Percentiles rank a stretch among this genome's conserved stretches.
Conservation (phyloP, 73 alveolate species). For the Stentor coeruleus region DNA sequence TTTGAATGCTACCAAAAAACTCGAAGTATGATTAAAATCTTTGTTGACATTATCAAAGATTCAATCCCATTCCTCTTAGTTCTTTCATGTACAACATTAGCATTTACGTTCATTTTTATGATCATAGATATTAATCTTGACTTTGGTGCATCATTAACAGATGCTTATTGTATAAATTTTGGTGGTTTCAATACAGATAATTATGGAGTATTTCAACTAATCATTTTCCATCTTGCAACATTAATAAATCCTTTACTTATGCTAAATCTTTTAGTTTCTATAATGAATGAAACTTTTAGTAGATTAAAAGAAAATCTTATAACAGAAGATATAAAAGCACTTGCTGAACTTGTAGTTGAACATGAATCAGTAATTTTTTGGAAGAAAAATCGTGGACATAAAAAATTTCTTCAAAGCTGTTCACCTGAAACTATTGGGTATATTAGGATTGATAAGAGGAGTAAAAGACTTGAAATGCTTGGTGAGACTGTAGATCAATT, state of each 20-base stretch:
- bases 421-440: background rate
- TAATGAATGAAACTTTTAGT: background rate
- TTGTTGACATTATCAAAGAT: background rate
- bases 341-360: background rate
- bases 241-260: background rate
- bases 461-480: background rate
- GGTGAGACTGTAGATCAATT: background rate
- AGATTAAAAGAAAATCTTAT: conserved; percentile 9
- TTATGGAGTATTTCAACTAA: background rate
- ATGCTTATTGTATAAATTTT: background rate
- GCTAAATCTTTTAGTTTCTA: background rate
- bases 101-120: background rate
- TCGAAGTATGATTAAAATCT: background rate
- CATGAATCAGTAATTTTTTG: conserved; percentile 2
- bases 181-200: background rate
- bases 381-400: background rate
- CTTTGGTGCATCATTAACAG: background rate
- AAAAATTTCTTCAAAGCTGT: background rate
- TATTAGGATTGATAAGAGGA: background rate
- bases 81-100: background rate
- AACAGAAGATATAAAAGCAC: background rate
- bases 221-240: background rate
- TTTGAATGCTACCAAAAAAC: background rate
- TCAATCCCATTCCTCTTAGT: background rate
- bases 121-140: background rate